Conservation (phyloP, 805 yeast species). For the Starmera dryadoides region DNA sequence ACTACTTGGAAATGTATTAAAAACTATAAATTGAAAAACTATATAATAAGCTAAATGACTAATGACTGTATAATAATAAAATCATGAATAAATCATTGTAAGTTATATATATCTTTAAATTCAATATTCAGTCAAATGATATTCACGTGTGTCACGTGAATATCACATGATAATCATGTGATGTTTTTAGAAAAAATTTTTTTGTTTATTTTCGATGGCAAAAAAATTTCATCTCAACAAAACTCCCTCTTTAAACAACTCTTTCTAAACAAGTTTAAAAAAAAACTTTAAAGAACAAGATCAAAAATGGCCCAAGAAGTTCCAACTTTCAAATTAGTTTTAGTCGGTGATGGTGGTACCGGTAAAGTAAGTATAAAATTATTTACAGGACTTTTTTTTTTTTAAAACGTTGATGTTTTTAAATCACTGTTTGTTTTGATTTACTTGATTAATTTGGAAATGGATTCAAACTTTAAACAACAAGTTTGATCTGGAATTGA, state of each 20-base stretch:
- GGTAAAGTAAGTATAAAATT: constrained; percentile 61
- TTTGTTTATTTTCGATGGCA: background rate
- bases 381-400: background rate
- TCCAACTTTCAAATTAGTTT: constrained; percentile 96
- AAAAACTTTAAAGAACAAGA: background rate
- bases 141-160: too few relatives aligned
- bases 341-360: constrained; percentile 99
- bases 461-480: too few relatives aligned
- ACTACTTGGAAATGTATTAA: constrained; percentile 13
- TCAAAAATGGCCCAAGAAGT: constrained; percentile 59
- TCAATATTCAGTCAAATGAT: too few relatives aligned
- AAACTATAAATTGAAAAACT: constrained; percentile 9
- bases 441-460: background rate
- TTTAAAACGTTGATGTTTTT: too few relatives aligned
- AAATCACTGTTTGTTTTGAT: constrained; percentile 2
- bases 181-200: background rate
- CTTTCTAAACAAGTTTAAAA: background rate
- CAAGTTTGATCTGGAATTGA: too few relatives aligned
- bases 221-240: background rate
- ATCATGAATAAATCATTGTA: too few relatives aligned
- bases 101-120: too few relatives aligned
- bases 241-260: background rate
- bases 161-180: background rate
- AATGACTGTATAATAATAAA: too few relatives aligned
- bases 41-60: too few relatives aligned